Base-by-base conservation (phyloP, 768 basidiomycete genomes). In the Hygrophoropsis aurantiaca region DNA sequence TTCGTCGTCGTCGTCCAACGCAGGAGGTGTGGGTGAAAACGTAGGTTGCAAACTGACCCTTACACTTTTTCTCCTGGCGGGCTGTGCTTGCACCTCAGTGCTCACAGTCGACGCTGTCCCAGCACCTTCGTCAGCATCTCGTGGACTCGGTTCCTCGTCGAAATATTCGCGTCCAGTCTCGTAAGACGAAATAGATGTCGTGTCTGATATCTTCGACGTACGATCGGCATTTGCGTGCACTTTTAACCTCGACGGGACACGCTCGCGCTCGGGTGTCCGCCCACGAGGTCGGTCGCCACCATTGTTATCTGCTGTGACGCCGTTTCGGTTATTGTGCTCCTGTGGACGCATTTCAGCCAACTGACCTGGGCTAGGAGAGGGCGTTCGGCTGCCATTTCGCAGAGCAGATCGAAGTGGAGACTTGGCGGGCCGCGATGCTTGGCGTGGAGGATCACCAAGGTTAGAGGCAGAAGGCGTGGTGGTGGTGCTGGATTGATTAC, bases 21-120 rank as follows among this genome's bases (percentile, higher is more conserved):
- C 82, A 32, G 85, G 85, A 7, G 88, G 86, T 1, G 87, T 77
- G 0, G 81, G 68, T 5, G 85, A 85, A 61, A 85, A 89, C 26
- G 85, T 87, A 9, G 90, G 90, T 36, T 82, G 76, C 30, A 90
- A 63, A 23, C 85, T 87, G 42, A 92, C 83, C 6, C 90, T 73
- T 26, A 92, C 90, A 57, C 87, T 89, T 67, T 91, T 91, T 27
- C 75, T 60, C 10, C 79, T 64, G 2, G 54, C 42, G 11, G 68
- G 44, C 0, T 40, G 55, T 8, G 49, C 52, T n/a, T n/a, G n/a
- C n/a, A n/a, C n/a, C 33, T 51, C 57, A 0, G 54, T 55, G 26
- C 58, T 57, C 3, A 19, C 38, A 20, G 20, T 48, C 21, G 62
- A 58, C 16, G 63, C 44, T 2, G 56, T 27, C 0, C 48, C 33